Percentiles rank a stretch among this genome's conserved stretches.
These are phyloP conservation scores for Dendrobium huoshanense DNA, from an alignment of 106 monocot species.

Conservation along the genomic window DNA sequence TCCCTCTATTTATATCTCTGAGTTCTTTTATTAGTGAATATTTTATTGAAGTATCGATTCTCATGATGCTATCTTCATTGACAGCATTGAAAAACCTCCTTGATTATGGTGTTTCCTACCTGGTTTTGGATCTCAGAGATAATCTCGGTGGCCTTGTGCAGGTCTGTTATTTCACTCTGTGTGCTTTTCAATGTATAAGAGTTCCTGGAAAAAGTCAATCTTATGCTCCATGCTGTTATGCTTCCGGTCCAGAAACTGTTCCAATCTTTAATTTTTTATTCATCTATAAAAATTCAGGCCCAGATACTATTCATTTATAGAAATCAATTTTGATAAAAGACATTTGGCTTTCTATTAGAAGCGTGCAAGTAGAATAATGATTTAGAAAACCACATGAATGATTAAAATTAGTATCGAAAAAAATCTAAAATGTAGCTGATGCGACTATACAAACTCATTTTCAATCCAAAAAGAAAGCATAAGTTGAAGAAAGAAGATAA, in stretches of 20 bases:
- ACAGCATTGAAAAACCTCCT: conserved; percentile 80
- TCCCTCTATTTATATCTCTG: not conserved
- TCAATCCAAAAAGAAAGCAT: too few species aligned
- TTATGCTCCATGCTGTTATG: not conserved
- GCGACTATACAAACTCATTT: too few species aligned
- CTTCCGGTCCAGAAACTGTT: not conserved
- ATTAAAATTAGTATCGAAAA: too few species aligned
- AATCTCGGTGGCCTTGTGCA: conserved; percentile 97
- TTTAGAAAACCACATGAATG: not conserved
- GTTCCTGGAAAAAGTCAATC: too few species aligned
- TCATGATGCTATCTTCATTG: conserved; percentile 5
- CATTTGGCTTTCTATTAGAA: not conserved
- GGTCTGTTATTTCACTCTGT: conserved; percentile 18
- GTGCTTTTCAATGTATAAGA: not conserved
- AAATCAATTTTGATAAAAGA: not conserved
- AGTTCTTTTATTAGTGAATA: not conserved
- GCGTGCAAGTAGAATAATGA: not conserved
- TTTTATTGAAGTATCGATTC: not conserved
- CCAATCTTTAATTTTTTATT: too few species aligned
- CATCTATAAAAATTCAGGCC: too few species aligned
- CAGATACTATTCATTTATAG: too few species aligned
- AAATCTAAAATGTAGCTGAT: too few species aligned
- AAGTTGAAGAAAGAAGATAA: too few species aligned
- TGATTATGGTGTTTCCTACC: conserved; percentile 73
- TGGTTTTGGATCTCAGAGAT: conserved; percentile 90